Conservation (phyloP, 768 basidiomycete genomes). For the Mycena crocata region DNA sequence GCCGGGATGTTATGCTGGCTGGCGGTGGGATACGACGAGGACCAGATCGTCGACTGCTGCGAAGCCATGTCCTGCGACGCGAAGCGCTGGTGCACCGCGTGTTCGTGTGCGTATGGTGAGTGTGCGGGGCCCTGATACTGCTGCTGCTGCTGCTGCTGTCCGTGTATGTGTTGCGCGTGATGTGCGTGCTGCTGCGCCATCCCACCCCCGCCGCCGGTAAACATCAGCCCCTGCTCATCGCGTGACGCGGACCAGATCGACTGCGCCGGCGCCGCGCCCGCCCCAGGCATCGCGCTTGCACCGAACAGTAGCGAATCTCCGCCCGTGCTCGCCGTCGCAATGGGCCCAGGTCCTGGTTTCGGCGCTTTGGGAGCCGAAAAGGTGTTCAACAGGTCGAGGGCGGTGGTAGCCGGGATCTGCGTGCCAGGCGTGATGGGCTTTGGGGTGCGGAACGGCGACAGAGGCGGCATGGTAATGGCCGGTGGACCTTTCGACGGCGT, state of each 20-base stretch:
- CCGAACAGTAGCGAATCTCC: slow-evolving; percentile 23
- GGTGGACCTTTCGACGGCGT: background rate
- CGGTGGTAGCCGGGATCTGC: slow-evolving; percentile 31
- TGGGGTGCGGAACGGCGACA: slow-evolving; percentile 25
- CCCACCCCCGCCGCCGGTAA: slow-evolving; percentile 4
- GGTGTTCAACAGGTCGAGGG: slow-evolving; percentile 31
- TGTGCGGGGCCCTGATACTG: slow-evolving; percentile 3
- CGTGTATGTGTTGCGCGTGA: too few species aligned
- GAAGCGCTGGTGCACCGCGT: slow-evolving; percentile 21
- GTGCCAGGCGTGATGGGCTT: slow-evolving; percentile 24
- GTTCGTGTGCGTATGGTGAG: slow-evolving; percentile 1
- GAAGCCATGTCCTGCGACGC: slow-evolving; percentile 21
- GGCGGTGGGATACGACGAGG: slow-evolving; percentile 25
- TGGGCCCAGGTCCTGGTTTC: slow-evolving; percentile 3
- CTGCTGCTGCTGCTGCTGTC: slow-evolving; percentile 10
- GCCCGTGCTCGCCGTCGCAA: background rate
- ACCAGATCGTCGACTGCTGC: slow-evolving; percentile 24
- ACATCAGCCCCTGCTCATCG: slow-evolving; percentile 31
- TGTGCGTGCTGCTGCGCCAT: slow-evolving; percentile 1
- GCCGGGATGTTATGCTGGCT: slow-evolving; percentile 17
- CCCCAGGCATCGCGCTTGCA: too few species aligned
- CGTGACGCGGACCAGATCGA: slow-evolving; percentile 35
- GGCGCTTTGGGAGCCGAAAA: slow-evolving; percentile 15
- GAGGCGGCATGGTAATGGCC: background rate
- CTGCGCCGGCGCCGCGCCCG: slow-evolving; percentile 10